phyloP scores from a whole-genome alignment of 1,139 yeast species.

The Yamadazyma mexicana region DNA sequence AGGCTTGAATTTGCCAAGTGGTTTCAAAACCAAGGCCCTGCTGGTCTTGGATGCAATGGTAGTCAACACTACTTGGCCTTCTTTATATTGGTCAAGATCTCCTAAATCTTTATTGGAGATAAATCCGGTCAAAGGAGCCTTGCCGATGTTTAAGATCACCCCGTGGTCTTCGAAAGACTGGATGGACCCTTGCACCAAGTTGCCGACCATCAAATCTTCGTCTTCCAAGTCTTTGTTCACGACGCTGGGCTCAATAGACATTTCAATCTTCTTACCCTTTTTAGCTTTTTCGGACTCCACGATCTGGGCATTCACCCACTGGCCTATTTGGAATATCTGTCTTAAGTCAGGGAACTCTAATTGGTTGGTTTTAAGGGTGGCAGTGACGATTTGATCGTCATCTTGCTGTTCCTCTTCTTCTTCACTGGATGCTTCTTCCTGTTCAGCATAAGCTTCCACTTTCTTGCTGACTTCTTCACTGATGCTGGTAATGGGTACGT shows the following conservation, averaged over 20 bases:
- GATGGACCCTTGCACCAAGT: conserved; percentile 73
- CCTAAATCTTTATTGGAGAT: conserved; percentile 66
- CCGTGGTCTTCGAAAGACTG: conserved; percentile 91
- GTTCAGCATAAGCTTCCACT: conserved; percentile 51
- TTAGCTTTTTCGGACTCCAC: conserved; percentile 44
- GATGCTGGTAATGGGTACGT: conserved; percentile 72
- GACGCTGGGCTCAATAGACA: conserved; percentile 72
- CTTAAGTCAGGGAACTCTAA: conserved; percentile 55
- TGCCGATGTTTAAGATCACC: conserved; percentile 70
- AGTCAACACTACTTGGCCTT: conserved; percentile 53
- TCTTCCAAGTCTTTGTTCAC: conserved; percentile 63
- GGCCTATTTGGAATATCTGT: conserved; percentile 65
- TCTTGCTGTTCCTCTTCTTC: conserved; percentile 39
- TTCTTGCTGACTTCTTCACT: conserved; percentile 60
- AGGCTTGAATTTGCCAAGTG: conserved; percentile 24
- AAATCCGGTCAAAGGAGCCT: conserved; percentile 60
- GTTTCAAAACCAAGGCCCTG: conserved; percentile 65
- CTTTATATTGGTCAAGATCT: conserved; percentile 19
- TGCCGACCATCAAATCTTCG: conserved; percentile 66
- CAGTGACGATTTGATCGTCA: conserved; percentile 26
- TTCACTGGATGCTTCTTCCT: conserved; percentile 43
- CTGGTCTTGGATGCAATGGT: conserved; percentile 45
- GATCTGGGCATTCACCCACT: conserved; percentile 83
- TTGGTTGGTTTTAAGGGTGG: conserved; percentile 23
- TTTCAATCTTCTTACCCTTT: conserved; percentile 59